Base-by-base conservation (phyloP, 1,284 basidiomycete genomes). In the Sanghuangporus sanghuang region DNA sequence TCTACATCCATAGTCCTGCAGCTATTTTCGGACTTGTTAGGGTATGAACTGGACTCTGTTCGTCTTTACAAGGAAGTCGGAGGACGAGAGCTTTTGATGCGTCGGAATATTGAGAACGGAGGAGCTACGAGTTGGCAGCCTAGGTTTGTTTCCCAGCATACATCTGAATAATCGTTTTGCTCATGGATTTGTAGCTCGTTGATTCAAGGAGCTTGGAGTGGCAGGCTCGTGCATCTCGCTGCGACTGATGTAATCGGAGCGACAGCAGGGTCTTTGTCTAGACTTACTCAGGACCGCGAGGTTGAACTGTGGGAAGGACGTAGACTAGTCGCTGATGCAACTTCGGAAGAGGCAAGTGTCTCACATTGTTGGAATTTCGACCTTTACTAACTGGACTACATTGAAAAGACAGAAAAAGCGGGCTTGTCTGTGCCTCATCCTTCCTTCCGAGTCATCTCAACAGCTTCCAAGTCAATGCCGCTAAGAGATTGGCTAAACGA, bases 61-160 rank as follows among this genome's bases (percentile, higher is more conserved):
- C 84, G 87, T 67, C 76, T 87, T 76, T 88, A 86, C 71, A 88
- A 86, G 71, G 85, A 88, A 67, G 72, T 87, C 3, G 84, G 85
- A n/a, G 86, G 86, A 3, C 71, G 86, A 16, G 86, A 87, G 73
- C 70, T 88, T 16, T 68, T 86, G 18, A 86, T 87, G 85, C 74
- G 85, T 40, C 71, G 85, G 44, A 78, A 76, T 68, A 81, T 87
- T 54, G 73, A 78, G 58, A 75, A 78, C 53, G 78, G 77, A n/a
- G 85, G 84, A 16, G 81, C 83, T 9, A 87, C 85, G 2, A 77
- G 74, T 50, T 87, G 85, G 85, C 82, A 85, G 69, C 82, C 85
- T 0, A 86, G 85, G 84, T 84, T 64, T 52, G 71, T 57, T 59
- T 1, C 12, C 32, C 38, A 39, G 14, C 16, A 36, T 9, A n/a